Base-by-base conservation (phyloP, 805 yeast species). In the Pichia sporocuriosa region DNA sequence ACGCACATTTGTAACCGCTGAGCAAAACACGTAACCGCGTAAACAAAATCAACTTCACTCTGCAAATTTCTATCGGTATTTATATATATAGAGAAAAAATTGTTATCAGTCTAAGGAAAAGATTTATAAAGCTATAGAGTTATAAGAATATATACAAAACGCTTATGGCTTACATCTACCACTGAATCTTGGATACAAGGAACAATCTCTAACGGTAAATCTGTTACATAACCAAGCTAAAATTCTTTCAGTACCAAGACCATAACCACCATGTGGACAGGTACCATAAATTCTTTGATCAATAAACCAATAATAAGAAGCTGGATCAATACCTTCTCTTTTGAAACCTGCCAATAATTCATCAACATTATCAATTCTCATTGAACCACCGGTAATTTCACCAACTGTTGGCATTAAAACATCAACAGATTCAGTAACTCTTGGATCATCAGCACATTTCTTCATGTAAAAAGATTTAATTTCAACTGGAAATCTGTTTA, bases 371-470 rank as follows among this genome's bases (percentile, higher is more conserved):
- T 74, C 78, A 52, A 87, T 88, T 77, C 99, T 89, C 99, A 93
- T 93, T 36, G 97, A 90, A 45, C 98, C 99, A 65, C 99, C 99
- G 35, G 95, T 86, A 58, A 93, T 84, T 69, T 93, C 99, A 62
- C 99, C 99, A 45, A 93, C 99, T 55, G 86, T 90, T 56, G 99
- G 99, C 96, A 93, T 89, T 62, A 93, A 74, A 28, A 93, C 96
- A 66, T 93, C 99, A 34, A 93, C 98, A 39, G 96, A 85, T 68
- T 94, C 98, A 43, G 99, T 93, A 57, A 93, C 97, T 59, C 96
- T 77, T 46, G 81, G 82, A 59, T 90, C 97, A 57, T 87, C 96
- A 6, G 63, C 59, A 66, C 95, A 86, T 65, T 80, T 86, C 69
- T 84, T 79, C 99, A 93, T 93, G 82, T 93, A 93, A 76, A 93